A percentile compares a stretch with the other conserved stretches of the same genome.
Evolutionary conservation across 768 basidiomycete genomes (phyloP).

Genomic region (Boletus edulis): DNA sequence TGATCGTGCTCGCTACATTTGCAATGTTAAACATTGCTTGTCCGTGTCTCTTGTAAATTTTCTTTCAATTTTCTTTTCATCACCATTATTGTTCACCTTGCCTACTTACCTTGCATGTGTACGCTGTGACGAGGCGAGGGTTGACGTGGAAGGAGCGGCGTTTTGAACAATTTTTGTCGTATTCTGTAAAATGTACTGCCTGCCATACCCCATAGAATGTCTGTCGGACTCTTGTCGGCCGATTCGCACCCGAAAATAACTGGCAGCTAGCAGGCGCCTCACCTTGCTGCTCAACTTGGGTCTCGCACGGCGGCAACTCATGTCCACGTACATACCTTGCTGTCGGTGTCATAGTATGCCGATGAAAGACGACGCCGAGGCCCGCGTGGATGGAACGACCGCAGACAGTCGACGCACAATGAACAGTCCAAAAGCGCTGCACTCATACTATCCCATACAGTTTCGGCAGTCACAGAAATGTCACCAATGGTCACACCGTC

Average conservation of each 20-base stretch:
- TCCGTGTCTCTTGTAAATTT: slow-evolving; percentile 23
- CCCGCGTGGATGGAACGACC: slow-evolving; percentile 2
- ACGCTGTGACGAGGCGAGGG: slow-evolving; percentile 16
- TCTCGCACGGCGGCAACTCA: not conserved
- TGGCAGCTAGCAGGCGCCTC: too few species aligned
- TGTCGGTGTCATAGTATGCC: not conserved
- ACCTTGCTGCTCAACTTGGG: not conserved
- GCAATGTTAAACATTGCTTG: not conserved
- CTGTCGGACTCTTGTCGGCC: not conserved
- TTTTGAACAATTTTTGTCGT: slow-evolving; percentile 18
- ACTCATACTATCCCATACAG: too few species aligned
- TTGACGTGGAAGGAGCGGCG: slow-evolving; percentile 11
- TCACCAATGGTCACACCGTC: too few species aligned
- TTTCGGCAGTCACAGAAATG: too few species aligned
- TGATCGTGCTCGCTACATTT: slow-evolving; percentile 5
- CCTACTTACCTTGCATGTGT: slow-evolving; percentile 27
- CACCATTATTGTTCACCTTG: slow-evolving; percentile 7
- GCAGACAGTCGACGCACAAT: not conserved
- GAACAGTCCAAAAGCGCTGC: not conserved
- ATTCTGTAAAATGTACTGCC: slow-evolving; percentile 21
- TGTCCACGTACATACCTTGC: not conserved
- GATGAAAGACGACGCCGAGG: not conserved
- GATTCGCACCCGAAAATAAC: not conserved
- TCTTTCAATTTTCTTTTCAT: slow-evolving; percentile 3
- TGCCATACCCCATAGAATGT: slow-evolving; percentile 26